Conservation (phyloP, 805 yeast species). For the Cyberlindnera samutprakarnensis region DNA sequence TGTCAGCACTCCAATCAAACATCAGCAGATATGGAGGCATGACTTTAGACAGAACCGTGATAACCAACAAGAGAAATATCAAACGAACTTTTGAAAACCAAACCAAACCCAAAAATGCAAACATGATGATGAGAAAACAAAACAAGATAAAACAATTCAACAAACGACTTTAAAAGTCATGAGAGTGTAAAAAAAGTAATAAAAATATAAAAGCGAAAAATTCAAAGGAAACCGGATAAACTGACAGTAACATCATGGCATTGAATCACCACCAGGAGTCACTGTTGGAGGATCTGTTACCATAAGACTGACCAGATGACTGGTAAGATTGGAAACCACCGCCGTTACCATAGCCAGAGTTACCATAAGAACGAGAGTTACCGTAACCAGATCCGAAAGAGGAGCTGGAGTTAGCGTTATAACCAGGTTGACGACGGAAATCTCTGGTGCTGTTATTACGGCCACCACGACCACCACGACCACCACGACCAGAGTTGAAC, state of each 20-base stretch:
- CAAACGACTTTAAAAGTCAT: not conserved
- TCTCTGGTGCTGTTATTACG: constrained; percentile 38
- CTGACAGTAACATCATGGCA: not conserved
- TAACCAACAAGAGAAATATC: constrained; percentile 1
- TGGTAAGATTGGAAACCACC: constrained; percentile 15
- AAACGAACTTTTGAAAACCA: constrained; percentile 2
- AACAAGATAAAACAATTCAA: too few relatives aligned
- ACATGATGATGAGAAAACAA: constrained; percentile 1
- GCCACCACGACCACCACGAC: constrained; percentile 41
- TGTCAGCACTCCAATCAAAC: too few relatives aligned
- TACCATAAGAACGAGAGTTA: constrained; percentile 10
- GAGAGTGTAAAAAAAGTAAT: not conserved
- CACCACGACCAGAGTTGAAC: constrained; percentile 46
- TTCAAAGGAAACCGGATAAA: not conserved
- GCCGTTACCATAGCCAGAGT: too few relatives aligned
- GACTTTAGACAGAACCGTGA: not conserved
- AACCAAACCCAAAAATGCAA: constrained; percentile 2
- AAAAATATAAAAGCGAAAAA: not conserved
- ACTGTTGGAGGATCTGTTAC: constrained; percentile 5
- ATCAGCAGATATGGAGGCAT: too few relatives aligned
- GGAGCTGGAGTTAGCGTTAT: constrained; percentile 12
- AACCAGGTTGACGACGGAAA: constrained; percentile 36
- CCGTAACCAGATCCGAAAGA: constrained; percentile 12
- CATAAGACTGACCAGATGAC: constrained; percentile 11
- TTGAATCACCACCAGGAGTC: constrained; percentile 5